These are phyloP conservation scores for Steccherinum ochraceum DNA, from an alignment of 768 basidiomycete genomes.

Conservation along the genomic window DNA sequence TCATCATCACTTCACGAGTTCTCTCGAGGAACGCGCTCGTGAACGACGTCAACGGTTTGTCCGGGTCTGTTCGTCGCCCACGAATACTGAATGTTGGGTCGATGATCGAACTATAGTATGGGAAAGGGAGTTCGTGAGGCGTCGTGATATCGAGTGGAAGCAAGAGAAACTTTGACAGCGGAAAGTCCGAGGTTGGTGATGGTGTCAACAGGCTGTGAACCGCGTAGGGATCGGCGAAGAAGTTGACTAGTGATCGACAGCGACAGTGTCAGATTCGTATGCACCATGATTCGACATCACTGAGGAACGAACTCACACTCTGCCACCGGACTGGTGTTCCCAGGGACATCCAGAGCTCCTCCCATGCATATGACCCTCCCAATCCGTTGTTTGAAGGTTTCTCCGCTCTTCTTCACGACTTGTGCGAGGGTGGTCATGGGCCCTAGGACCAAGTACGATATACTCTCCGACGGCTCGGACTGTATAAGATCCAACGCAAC, in stretches of 20 bases:
- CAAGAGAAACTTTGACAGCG: conserved; percentile 60
- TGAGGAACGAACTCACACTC: conserved; percentile 74
- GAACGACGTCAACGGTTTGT: conserved; percentile 28
- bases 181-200: conserved; percentile 27
- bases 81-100: conserved; percentile 46
- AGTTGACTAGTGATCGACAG: conserved; percentile 51
- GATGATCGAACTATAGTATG: conserved; percentile 47
- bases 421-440: conserved; percentile 77
- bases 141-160: conserved; percentile 82
- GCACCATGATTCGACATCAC: too few species aligned
- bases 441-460: conserved; percentile 71
- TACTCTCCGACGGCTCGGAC: conserved; percentile 39
- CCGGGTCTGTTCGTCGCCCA: neutral
- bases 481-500: conserved; percentile 51
- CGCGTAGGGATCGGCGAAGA: conserved; percentile 84
- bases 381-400: conserved; percentile 48
- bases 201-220: conserved; percentile 61
- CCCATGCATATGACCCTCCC: conserved; percentile 88
- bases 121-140: conserved; percentile 71
- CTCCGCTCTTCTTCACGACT: conserved; percentile 49
- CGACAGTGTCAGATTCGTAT: neutral
- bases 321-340: conserved; percentile 74
- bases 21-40: conserved; percentile 75
- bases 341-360: conserved; percentile 88
- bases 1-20: conserved; percentile 69